These are phyloP conservation scores for Berberis thunbergii DNA, from an alignment of 164 flowering plant genomes.

Conservation along the genomic window DNA sequence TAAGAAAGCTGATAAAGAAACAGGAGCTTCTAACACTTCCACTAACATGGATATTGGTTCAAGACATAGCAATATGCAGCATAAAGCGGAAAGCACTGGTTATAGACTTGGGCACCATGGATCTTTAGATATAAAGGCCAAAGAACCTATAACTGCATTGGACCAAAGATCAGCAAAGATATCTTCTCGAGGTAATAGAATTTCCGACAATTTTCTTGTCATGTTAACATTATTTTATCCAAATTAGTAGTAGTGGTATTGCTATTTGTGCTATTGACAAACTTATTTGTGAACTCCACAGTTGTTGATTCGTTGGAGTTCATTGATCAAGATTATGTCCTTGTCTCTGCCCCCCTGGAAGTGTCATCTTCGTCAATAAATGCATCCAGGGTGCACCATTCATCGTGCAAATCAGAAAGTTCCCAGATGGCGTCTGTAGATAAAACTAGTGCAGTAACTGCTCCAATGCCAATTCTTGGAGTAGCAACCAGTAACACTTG, in stretches of 20 bases:
- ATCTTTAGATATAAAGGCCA: constrained; percentile 26
- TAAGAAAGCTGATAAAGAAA: constrained; percentile 23
- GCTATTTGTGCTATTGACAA: background rate
- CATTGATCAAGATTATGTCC: constrained; percentile 86
- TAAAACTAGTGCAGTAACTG: constrained; percentile 26
- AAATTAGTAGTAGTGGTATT: constrained; percentile 1
- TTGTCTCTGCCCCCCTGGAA: constrained; percentile 68
- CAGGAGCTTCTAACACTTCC: constrained; percentile 22
- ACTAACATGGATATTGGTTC: constrained; percentile 27
- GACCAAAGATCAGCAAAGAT: constrained; percentile 28
- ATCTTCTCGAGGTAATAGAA: constrained; percentile 44
- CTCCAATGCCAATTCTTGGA: constrained; percentile 68
- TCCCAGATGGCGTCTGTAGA: constrained; percentile 23
- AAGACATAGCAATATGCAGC: constrained; percentile 18
- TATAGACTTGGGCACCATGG: constrained; percentile 20
- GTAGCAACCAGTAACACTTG: constrained; percentile 18
- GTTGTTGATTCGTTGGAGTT: constrained; percentile 64
- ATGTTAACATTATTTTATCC: constrained; percentile 1
- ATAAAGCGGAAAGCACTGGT: constrained; percentile 25
- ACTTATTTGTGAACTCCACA: constrained; percentile 23
- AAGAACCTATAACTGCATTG: constrained; percentile 13
- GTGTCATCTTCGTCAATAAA: constrained; percentile 43
- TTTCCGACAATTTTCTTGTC: constrained; percentile 6
- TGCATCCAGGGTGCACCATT: constrained; percentile 37
- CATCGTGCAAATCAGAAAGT: constrained; percentile 33